Percentiles rank a stretch among this genome's conserved stretches.
These are phyloP conservation scores for Metroxylon sagu DNA, from an alignment of 176 grass and related monocot genomes.

Conservation along the genomic window DNA sequence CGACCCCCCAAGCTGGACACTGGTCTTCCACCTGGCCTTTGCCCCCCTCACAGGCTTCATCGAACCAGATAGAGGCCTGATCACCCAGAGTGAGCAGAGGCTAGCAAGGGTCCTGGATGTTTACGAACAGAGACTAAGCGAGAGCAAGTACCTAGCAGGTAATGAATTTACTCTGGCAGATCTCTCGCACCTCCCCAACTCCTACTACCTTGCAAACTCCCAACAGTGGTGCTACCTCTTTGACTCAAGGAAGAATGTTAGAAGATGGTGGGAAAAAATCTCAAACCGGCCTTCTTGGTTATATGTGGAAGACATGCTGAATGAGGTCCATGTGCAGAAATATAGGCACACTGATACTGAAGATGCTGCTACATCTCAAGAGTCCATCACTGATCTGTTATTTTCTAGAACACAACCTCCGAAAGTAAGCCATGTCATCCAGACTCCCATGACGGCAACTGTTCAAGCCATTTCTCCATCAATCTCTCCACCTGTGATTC, in stretches of 20 bases:
- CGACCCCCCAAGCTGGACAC: conserved; percentile 66
- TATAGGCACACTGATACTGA: background rate
- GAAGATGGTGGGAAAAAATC: conserved; percentile 72
- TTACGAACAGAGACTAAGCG: conserved; percentile 68
- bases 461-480: no score
- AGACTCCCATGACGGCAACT: no score
- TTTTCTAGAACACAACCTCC: no score
- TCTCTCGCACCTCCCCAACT: conserved; percentile 77
- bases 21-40: conserved; percentile 79
- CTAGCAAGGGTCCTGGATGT: conserved; percentile 68
- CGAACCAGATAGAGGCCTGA: background rate
- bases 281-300: conserved; percentile 42
- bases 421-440: no score
- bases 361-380: background rate
- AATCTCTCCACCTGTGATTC: no score
- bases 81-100: conserved; percentile 22
- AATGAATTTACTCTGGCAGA: conserved; percentile 78
- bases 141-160: conserved; percentile 56
- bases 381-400: background rate
- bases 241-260: conserved; percentile 69
- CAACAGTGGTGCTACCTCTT: conserved; percentile 46
- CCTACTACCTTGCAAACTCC: conserved; percentile 47
- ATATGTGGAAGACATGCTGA: conserved; percentile 30
- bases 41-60: background rate
- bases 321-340: conserved; percentile 21